Evolutionary conservation across 768 basidiomycete genomes (phyloP).

Genomic region (Albatrellus ellisii): DNA sequence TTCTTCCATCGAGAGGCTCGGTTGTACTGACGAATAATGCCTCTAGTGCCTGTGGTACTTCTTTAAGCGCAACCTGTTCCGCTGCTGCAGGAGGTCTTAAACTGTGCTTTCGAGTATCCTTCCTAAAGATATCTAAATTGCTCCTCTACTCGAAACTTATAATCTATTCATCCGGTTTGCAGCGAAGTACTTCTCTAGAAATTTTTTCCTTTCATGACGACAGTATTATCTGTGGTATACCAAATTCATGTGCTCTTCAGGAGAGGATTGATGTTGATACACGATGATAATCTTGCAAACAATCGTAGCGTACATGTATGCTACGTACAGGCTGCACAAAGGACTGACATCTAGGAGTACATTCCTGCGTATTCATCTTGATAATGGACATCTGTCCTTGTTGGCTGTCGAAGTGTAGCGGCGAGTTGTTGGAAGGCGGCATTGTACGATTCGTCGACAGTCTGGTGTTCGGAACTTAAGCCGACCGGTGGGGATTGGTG

Average conservation of each 20-base stretch:
- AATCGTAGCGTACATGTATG: not conserved
- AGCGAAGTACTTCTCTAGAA: conserved; percentile 1
- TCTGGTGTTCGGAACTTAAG: too few species aligned
- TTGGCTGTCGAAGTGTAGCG: too few species aligned
- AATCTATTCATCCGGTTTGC: not conserved
- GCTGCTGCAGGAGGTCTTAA: conserved; percentile 67
- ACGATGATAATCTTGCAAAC: not conserved
- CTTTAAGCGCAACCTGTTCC: conserved; percentile 73
- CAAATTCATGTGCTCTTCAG: not conserved
- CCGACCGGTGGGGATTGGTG: too few species aligned
- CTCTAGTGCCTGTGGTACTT: conserved; percentile 69
- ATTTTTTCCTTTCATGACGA: conserved; percentile 4
- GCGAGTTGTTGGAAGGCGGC: too few species aligned
- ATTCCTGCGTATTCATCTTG: not conserved
- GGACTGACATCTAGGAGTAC: conserved; percentile 5
- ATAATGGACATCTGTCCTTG: too few species aligned
- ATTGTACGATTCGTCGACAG: too few species aligned
- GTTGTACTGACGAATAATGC: not conserved
- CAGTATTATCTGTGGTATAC: not conserved
- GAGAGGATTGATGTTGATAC: conserved; percentile 1
- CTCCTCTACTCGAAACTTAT: not conserved
- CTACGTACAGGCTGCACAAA: conserved; percentile 3
- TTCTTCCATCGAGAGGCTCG: not conserved
- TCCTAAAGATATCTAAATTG: conserved; percentile 6
- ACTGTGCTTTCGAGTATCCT: not conserved